Base-by-base conservation (phyloP, 2,329 filamentous ascomycete genomes). In the Bisporella sp. region DNA sequence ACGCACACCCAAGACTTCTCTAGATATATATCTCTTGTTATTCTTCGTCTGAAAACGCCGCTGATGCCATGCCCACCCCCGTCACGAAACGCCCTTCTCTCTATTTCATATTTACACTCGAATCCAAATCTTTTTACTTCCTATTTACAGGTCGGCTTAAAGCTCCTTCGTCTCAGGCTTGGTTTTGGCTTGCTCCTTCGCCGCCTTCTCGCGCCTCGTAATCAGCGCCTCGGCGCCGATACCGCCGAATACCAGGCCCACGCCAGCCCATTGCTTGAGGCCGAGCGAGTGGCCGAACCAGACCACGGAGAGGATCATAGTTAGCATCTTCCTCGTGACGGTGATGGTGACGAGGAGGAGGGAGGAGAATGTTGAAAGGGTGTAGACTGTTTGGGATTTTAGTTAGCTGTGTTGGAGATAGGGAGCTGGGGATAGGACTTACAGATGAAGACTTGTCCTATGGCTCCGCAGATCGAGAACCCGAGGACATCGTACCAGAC, bases 281-380 rank as follows among this genome's bases (percentile, higher is more conserved):
- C 81, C 87, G 45, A 99, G 77, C 56, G 79, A 81, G 69, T 99
- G 93, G 31, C 93, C 93, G 67, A 97, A 99, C 71, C 89, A 90
- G 54, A 97, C 75, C 31, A 99, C 93, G 48, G 89, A 96, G 47
- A 97, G 77, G 53, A 97, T 89, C 93, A 99, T 99, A 59, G 92
- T 97, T 67, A 97, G 80, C 93, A 99, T 99, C 74, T 99, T 99
- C 64, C 93, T 80, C 43, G 93, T 99, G 43, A 99, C 93, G 2
- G 90, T 99, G 3, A 99, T 91, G 4, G 93, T 97, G 41, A 97
- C 92, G 46, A 99, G 81, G 47, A 97, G 78, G 45, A 99, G 79
- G 7, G 87, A 93, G 7, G 88, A 93, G 72, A 97, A 99, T 46
- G 87, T 89, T 11, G 90, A 86, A 5, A 99, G 79, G 0, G 93